phyloP scores from a whole-genome alignment of 305 asterid genomes.

The Fraxinus greggii region DNA sequence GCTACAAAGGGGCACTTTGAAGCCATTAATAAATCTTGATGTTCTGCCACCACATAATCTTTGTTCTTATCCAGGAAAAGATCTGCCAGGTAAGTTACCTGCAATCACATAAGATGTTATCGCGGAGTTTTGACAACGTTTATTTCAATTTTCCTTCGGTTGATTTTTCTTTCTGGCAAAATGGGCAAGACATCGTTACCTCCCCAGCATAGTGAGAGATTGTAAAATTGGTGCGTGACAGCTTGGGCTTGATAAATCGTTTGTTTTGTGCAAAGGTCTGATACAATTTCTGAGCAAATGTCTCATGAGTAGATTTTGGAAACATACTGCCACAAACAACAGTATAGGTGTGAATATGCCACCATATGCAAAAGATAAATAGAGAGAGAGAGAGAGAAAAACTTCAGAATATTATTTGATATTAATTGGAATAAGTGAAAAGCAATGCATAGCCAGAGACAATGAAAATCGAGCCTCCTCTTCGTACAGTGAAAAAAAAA shows the following conservation, averaged over 20 bases:
- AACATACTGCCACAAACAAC: slow-evolving; percentile 80
- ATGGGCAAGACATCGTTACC: slow-evolving; percentile 43
- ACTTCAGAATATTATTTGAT: slow-evolving; percentile 14
- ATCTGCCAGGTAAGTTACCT: slow-evolving; percentile 93
- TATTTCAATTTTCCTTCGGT: neutral
- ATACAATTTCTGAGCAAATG: slow-evolving; percentile 98
- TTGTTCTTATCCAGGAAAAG: slow-evolving; percentile 96
- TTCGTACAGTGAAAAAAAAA: neutral
- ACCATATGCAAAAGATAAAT: slow-evolving; percentile 10
- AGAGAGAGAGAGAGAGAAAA: neutral
- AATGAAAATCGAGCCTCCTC: neutral
- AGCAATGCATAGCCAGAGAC: slow-evolving; percentile 1
- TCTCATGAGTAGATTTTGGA: slow-evolving; percentile 98
- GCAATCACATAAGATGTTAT: slow-evolving; percentile 30
- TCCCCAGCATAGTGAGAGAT: slow-evolving; percentile 99
- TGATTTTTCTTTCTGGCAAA: neutral
- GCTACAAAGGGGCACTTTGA: slow-evolving; percentile 85
- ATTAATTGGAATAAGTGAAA: slow-evolving; percentile 22
- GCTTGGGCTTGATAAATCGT: slow-evolving; percentile 97
- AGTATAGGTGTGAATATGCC: slow-evolving; percentile 15
- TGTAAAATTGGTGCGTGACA: slow-evolving; percentile 93
- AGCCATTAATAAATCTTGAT: slow-evolving; percentile 91
- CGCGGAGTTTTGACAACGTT: slow-evolving; percentile 4
- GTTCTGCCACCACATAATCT: slow-evolving; percentile 99
- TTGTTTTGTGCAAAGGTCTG: slow-evolving; percentile 87